phyloP scores from a whole-genome alignment of 768 basidiomycete genomes.

The Russula griseocarnosa region DNA sequence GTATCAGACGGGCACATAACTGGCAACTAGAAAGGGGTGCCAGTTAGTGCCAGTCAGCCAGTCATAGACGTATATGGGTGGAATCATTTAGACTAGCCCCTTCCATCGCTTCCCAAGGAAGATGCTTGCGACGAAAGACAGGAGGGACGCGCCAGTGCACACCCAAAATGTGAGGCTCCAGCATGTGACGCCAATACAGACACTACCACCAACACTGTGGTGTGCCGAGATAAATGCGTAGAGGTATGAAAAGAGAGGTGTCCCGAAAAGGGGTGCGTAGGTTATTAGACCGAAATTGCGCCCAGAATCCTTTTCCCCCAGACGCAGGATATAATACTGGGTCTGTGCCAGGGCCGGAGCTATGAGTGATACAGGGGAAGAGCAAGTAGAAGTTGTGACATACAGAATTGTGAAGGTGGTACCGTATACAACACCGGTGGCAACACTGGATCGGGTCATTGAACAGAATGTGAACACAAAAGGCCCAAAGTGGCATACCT shows the following conservation, averaged over 20 bases:
- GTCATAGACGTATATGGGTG: not conserved
- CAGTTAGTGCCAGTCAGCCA: not conserved
- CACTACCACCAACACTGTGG: conserved; percentile 41
- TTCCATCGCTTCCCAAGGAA: conserved; percentile 65
- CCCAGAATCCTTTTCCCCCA: conserved; percentile 71
- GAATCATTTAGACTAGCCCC: conserved; percentile 44
- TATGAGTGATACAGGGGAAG: conserved; percentile 8
- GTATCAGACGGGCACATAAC: not conserved
- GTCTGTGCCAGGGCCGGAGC: conserved; percentile 40
- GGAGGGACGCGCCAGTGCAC: conserved; percentile 40
- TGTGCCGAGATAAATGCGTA: conserved; percentile 64
- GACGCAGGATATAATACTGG: conserved; percentile 63
- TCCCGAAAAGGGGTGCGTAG: conserved; percentile 73
- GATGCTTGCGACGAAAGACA: conserved; percentile 41
- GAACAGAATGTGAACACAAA: conserved; percentile 3
- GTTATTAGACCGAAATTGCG: conserved; percentile 74
- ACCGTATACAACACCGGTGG: conserved; percentile 68
- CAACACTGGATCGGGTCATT: conserved; percentile 42
- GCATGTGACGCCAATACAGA: conserved; percentile 58
- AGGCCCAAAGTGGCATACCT: conserved; percentile 44
- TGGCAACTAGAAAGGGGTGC: not conserved
- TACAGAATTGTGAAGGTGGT: conserved; percentile 67
- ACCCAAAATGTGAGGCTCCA: conserved; percentile 66
- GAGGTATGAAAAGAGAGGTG: conserved; percentile 71
- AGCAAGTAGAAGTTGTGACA: conserved; percentile 33